Conservation (phyloP, 768 basidiomycete species). For the Amanita fuliginea region DNA sequence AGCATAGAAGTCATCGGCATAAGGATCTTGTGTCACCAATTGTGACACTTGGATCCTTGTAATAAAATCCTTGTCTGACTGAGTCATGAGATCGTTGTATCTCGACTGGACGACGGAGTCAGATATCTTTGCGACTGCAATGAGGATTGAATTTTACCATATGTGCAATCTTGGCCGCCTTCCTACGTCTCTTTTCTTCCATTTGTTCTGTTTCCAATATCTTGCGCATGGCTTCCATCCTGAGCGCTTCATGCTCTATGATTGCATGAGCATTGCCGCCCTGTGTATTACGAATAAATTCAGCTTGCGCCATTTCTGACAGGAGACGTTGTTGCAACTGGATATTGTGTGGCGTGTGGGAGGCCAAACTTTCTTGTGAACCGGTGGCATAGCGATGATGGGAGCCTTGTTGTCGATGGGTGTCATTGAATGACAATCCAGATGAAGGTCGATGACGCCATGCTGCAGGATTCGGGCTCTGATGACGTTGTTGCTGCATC, state of each 20-base stretch:
- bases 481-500: slow-evolving; percentile 28
- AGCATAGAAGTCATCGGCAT: slow-evolving; percentile 96
- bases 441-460: slow-evolving; percentile 19
- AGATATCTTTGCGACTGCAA: background rate
- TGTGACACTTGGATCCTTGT: slow-evolving; percentile 98
- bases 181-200: slow-evolving; percentile 75
- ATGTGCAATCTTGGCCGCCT: slow-evolving; percentile 78
- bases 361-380: slow-evolving; percentile 42
- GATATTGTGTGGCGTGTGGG: slow-evolving; percentile 44
- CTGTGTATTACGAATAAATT: slow-evolving; percentile 55
- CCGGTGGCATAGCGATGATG: slow-evolving; percentile 24
- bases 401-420: slow-evolving; percentile 38
- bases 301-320: slow-evolving; percentile 66
- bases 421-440: slow-evolving; percentile 35
- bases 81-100: slow-evolving; percentile 93
- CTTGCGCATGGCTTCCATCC: slow-evolving; percentile 75
- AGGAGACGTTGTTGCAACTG: slow-evolving; percentile 68
- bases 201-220: slow-evolving; percentile 85
- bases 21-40: slow-evolving; percentile 94
- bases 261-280: slow-evolving; percentile 30
- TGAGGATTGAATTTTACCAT: slow-evolving; percentile 44
- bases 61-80: slow-evolving; percentile 99
- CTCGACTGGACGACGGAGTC: slow-evolving; percentile 44
- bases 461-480: slow-evolving; percentile 12
- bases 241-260: slow-evolving; percentile 57